These are phyloP conservation scores for Trypanosoma lewisi DNA, from an alignment of 208 protist genomes.

Conservation along the genomic window DNA sequence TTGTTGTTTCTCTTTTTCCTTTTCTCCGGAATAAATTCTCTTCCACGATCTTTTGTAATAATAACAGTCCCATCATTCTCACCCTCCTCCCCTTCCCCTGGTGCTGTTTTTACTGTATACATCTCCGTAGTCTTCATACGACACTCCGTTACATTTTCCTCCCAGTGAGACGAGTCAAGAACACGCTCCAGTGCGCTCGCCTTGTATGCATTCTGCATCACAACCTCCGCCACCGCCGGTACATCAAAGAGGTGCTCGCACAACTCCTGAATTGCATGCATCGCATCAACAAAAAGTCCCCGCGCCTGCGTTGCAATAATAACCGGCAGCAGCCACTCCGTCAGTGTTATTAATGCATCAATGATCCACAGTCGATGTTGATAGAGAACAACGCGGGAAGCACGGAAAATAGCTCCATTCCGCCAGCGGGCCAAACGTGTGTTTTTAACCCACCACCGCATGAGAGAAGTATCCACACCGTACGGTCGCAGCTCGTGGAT, in stretches of 20 bases:
- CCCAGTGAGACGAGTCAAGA: slow-evolving; percentile 45
- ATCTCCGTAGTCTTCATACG: too few relatives aligned
- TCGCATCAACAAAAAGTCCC: slow-evolving; percentile 35
- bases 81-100: too few relatives aligned
- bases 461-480: slow-evolving; percentile 57
- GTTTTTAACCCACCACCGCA: slow-evolving; percentile 64
- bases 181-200: slow-evolving; percentile 55
- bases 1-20: too few relatives aligned
- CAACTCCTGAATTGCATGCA: slow-evolving; percentile 31
- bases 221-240: slow-evolving; percentile 48
- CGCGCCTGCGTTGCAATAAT: slow-evolving; percentile 14
- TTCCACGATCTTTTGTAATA: neutral
- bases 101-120: too few relatives aligned
- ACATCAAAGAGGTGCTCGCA: slow-evolving; percentile 40
- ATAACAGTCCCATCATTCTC: slow-evolving; percentile 2
- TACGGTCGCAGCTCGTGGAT: slow-evolving; percentile 69
- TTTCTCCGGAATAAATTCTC: too few relatives aligned
- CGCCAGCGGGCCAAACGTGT: neutral
- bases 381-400: neutral
- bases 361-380: slow-evolving; percentile 16
- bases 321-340: slow-evolving; percentile 12
- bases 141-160: too few relatives aligned
- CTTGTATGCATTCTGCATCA: slow-evolving; percentile 77
- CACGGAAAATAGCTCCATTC: neutral
- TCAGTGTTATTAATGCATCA: slow-evolving; percentile 14